These are phyloP conservation scores for Beauveria sp. DNA, from an alignment of 2,329 filamentous ascomycete species.

Conservation along the genomic window DNA sequence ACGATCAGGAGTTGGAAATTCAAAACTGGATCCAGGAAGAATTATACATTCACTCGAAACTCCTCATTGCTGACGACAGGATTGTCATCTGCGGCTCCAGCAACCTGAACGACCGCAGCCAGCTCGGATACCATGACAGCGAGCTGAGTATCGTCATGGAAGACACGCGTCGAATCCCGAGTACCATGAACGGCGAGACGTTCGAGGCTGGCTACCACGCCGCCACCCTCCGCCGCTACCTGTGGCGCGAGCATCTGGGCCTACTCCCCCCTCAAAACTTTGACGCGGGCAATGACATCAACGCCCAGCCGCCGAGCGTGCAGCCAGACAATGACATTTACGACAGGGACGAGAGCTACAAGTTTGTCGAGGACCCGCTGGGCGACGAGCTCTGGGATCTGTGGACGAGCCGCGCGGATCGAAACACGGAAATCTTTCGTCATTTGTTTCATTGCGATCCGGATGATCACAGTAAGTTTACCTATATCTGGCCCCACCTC, in stretches of 20 bases:
- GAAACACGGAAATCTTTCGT: constrained; percentile 68
- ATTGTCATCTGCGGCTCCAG: constrained; percentile 79
- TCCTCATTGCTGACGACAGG: constrained; percentile 82
- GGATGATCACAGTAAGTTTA: constrained; percentile 63
- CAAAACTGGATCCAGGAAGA: constrained; percentile 92
- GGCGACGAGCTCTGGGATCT: constrained; percentile 56
- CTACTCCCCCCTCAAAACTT: constrained; percentile 67
- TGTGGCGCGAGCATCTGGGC: constrained; percentile 89
- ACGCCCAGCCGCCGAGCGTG: constrained; percentile 64
- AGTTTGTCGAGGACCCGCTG: constrained; percentile 65
- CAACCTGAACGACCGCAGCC: constrained; percentile 87
- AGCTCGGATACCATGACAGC: constrained; percentile 82
- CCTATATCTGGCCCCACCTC: too few species aligned
- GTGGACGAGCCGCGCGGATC: constrained; percentile 63
- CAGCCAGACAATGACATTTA: constrained; percentile 57
- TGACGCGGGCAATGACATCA: constrained; percentile 59
- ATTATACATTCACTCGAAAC: constrained; percentile 88
- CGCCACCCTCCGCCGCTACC: constrained; percentile 67
- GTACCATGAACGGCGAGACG: constrained; percentile 69
- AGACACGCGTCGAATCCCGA: constrained; percentile 64
- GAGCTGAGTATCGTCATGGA: constrained; percentile 88
- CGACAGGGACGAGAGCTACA: constrained; percentile 53
- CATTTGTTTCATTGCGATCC: constrained; percentile 83
- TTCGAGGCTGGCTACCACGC: constrained; percentile 78
- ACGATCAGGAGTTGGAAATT: constrained; percentile 66